Evolutionary conservation across 2,329 filamentous ascomycete genomes (phyloP).

Genomic region (Coniochaeta prunicola): DNA sequence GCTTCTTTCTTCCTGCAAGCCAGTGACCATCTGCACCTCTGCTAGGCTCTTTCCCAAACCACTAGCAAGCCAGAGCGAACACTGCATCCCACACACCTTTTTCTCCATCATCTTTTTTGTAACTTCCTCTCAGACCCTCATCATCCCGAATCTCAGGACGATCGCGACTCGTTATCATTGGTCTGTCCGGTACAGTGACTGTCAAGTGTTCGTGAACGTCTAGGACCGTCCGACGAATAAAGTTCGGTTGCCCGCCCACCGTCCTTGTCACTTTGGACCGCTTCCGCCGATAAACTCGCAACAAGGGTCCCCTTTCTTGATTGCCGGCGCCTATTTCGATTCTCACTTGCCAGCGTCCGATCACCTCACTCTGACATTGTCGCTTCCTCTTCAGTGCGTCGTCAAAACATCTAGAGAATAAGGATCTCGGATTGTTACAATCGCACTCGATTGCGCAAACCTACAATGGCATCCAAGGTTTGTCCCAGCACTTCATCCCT

Average conservation of each 20-base stretch:
- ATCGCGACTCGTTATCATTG: neutral
- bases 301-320: neutral
- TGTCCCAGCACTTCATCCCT: constrained; percentile 8
- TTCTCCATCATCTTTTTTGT: neutral
- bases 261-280: neutral
- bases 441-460: constrained; percentile 8
- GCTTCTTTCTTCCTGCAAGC: neutral
- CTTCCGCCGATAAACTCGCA: constrained; percentile 1
- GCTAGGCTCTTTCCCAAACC: neutral
- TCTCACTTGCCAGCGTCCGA: neutral
- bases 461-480: constrained; percentile 33
- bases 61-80: neutral
- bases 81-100: neutral
- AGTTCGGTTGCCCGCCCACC: neutral
- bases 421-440: constrained; percentile 2
- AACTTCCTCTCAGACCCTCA: neutral
- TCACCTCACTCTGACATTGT: neutral
- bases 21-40: neutral
- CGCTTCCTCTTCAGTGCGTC: constrained; percentile 3
- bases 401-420: constrained; percentile 4
- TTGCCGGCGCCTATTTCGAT: neutral
- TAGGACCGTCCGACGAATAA: neutral
- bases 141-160: neutral
- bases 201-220: neutral
- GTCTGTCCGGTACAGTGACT: neutral